Evolutionary conservation across 495 filamentous ascomycete genomes (phyloP), one percentile per base, ranked within the genome.

Genomic region (Penicillium arizonense): DNA sequence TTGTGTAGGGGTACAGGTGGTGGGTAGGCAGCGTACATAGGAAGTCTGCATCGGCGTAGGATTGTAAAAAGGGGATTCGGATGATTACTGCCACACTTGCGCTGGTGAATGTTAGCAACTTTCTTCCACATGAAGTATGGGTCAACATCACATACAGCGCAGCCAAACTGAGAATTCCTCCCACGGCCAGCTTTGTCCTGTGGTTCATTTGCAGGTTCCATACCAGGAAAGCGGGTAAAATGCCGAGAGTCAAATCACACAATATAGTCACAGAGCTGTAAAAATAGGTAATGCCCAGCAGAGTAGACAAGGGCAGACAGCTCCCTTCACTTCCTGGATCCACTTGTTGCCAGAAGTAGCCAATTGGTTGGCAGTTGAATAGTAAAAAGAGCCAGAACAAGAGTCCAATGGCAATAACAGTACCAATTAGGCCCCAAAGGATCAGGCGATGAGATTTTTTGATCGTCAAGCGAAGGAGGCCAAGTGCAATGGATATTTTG

Each of bases 401-500:
- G 3, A 66, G 18, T 0, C 55, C 61, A 2, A 58, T 44, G 2
- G 43, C n/a, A 7, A 57, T 47, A 4, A 49, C 24, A 3, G 62
- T 28, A 0, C 9, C 49, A 11, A 59, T 62, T 5, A 66, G 43
- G 3, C 55, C 16, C 57, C 64, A 72, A 8, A 75, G 52, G n/a
- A 63, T 59, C 6, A 58, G 20, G 18, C 51, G 51, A 44, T 73
- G 66, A 7, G 50, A 9, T 2, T 30, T 36, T 1, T 39, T 10
- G 7, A 70, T 56, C 5, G 69, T 62, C 18, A 75, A 53, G 13
- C 73, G 65, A 32, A 76, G 64, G 11, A 74, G 67, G 6, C 70
- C 64, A 14, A 70, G 50, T 33, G 64, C 62, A 24, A 75, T 75
- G 5, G 73, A 71, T 3, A 64, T 47, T 38, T 69, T 70, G 5